Evolutionary conservation across 2,329 filamentous ascomycete species (phyloP), one percentile per base, ranked within the genome.

Genomic region (Verticillium klebahnii): DNA sequence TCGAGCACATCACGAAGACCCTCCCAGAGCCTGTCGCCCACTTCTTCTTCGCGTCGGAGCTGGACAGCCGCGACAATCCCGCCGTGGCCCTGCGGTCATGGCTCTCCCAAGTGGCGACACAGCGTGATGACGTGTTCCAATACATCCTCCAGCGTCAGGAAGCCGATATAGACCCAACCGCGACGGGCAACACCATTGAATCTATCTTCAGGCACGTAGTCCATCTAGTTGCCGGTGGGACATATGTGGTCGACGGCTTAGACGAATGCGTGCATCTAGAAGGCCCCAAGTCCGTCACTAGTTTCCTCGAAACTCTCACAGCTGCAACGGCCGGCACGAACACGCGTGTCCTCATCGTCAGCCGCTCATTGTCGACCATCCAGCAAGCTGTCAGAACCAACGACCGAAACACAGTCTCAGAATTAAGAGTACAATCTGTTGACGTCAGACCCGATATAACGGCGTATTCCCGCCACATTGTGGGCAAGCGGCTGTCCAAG

Each of bases 1-100:
- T 73, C 0, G 55, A 75, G 12, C 40, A 72, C 36, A 15, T 76
- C 0, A 56, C 58, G 0, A 8, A 45, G 0, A 56, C 17, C 0
- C 39, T 61, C 0, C 6, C 61, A 0, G 55, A 55, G 0, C 66
- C 67, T 0, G 37, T 72, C 0, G 68, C 67, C 0, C 65, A 73
- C 52, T 76, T 73, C 63, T 77, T 77, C 52, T 69, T 74, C n/a
- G 73, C 72, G 0, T 71, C 71, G 0, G 67, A 71, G 1, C 52
- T 60, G 31, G 65, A 67, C 23, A 69, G 66, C 36, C 68, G 66
- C 9, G 60, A 64, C 0, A 66, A 72, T n/a, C 69, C 69, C 2
- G 74, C 64, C 5, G 4, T 62, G 2, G 68, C 69, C 0, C 19
- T 74, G 2, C 61, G 72, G 8, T 72, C 69, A 0, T 78, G 73